Evolutionary conservation across 169 alveolate species (phyloP).

Genomic region (Eimeria sp.): DNA sequence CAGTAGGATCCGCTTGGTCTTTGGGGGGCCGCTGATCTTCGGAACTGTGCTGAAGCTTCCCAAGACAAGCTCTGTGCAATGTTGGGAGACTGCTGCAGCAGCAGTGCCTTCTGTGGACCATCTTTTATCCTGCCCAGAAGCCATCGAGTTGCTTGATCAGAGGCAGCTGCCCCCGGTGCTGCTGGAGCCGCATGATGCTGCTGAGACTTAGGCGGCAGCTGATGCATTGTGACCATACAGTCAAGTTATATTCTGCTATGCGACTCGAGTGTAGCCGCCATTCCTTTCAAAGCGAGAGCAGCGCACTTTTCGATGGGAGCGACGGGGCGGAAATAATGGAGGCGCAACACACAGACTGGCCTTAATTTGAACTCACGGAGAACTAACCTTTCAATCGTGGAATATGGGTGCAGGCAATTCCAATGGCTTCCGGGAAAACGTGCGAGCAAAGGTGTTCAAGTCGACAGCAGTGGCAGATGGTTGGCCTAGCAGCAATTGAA

Average conservation of each 20-base stretch:
- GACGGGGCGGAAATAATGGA: not conserved
- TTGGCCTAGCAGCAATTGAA: not conserved
- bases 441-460: not conserved
- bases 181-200: constrained; percentile 10
- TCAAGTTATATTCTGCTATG: not conserved
- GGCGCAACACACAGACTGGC: not conserved
- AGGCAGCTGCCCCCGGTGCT: not conserved
- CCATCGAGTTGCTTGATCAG: constrained; percentile 53
- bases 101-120: constrained; percentile 34
- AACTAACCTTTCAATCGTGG: not conserved
- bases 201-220: constrained; percentile 15
- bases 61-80: not conserved
- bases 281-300: not conserved
- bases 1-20: not conserved
- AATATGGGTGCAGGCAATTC: not conserved
- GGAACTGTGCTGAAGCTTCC: not conserved
- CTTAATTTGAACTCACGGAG: not conserved
- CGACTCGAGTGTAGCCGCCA: not conserved
- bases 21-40: not conserved
- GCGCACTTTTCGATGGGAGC: not conserved
- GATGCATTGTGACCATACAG: not conserved
- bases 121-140: constrained; percentile 50
- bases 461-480: not conserved
- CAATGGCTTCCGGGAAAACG: not conserved
- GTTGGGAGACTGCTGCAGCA: constrained; percentile 43